Evolutionary conservation across 805 yeast species (phyloP), one percentile per base, ranked within the genome.

Genomic region (Millerago galiae): DNA sequence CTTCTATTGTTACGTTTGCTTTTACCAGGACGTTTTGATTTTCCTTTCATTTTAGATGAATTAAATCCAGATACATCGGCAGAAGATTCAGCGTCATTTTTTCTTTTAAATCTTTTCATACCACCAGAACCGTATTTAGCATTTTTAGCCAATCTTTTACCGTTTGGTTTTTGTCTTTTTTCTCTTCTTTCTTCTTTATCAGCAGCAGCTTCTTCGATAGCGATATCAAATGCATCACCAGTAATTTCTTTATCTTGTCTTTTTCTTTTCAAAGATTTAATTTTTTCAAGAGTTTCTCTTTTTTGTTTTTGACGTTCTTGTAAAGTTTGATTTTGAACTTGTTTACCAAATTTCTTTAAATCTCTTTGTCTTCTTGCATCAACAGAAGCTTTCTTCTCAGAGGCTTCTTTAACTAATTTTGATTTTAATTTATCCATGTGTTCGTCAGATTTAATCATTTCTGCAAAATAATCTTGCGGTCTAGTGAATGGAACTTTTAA

Each of bases 401-500:
- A 72, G 26, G 83, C 83, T 61, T 88, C 96, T 50, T 78, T 74
- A 35, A 89, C 72, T 54, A 91, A 73, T 65, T 86, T 88, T 57
- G 71, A 68, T 72, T 87, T 89, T 59, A 93, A 75, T 66, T 79
- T 86, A 59, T 88, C 96, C 99, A 93, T 93, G 65, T 93, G 99
- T 63, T 88, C 96, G 64, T 93, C 99, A 42, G 90, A 82, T 70
- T 93, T 93, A 46, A 89, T 86, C 99, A 93, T 93, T 67, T 93
- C 99, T 15, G 99, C 99, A 68, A 93, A 93, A 64, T 87, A 93
- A 62, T 93, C 99, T 56, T 77, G 68, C 30, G 99, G 99, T 63
- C 99, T 79, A 25, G 95, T 73, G 62, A 93, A 93, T 46, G 96
- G 88, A 27, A 91, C 79, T 58, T 82, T 81, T 51, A 85, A 73